phyloP scores from a whole-genome alignment of 495 filamentous ascomycete genomes.

The Daldinia bambusicola region DNA sequence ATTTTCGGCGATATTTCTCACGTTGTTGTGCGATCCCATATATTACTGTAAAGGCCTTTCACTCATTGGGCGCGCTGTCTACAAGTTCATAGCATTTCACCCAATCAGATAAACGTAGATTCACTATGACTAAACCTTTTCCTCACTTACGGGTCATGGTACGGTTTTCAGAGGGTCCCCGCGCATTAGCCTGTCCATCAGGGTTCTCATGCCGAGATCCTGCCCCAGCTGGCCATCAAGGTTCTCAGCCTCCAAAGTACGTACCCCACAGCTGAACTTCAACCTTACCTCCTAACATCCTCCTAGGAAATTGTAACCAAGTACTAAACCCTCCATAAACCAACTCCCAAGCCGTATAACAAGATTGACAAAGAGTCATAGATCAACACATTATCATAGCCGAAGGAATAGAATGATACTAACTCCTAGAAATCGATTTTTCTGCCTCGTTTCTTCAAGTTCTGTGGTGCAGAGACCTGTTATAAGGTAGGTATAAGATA shows the following conservation, averaged over 20 bases:
- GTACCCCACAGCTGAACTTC: slow-evolving; percentile 28
- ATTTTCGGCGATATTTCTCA: slow-evolving; percentile 19
- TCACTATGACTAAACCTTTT: slow-evolving; percentile 15
- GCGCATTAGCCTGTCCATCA: slow-evolving; percentile 41
- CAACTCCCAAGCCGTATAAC: neutral
- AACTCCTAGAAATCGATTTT: neutral
- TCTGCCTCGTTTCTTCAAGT: neutral
- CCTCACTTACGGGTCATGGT: slow-evolving; percentile 21
- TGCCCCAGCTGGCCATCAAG: slow-evolving; percentile 41
- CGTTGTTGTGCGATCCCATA: slow-evolving; percentile 1
- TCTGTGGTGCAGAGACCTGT: neutral
- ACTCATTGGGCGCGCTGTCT: neutral
- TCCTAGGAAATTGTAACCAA: no score
- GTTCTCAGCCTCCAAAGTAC: slow-evolving; percentile 45
- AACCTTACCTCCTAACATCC: no score
- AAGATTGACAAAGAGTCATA: neutral
- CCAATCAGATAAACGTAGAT: slow-evolving; percentile 8
- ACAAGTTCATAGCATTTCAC: neutral
- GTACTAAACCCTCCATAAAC: no score
- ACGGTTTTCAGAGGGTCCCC: slow-evolving; percentile 17
- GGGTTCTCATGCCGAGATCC: slow-evolving; percentile 39
- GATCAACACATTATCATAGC: neutral
- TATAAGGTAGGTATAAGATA: neutral
- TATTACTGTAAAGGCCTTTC: neutral
- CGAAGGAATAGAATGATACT: neutral